Percentiles rank a stretch among this genome's conserved stretches.
These are phyloP conservation scores for Pythium sp. DNA, from an alignment of 352 stramenopile species.

Conservation along the genomic window DNA sequence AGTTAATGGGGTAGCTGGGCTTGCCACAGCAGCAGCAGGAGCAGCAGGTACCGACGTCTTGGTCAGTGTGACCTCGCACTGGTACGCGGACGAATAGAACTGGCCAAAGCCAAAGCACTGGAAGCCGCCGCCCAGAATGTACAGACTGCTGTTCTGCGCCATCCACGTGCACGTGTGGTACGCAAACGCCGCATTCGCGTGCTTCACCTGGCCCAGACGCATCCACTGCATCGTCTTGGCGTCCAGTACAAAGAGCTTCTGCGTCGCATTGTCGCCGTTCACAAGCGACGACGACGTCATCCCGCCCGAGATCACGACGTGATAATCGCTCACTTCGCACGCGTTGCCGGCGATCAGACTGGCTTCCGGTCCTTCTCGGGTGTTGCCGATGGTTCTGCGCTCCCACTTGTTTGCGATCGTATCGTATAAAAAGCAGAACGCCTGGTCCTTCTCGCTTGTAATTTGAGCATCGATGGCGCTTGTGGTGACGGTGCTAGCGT, in stretches of 20 bases:
- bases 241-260: constrained; percentile 58
- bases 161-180: constrained; percentile 59
- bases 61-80: constrained; percentile 48
- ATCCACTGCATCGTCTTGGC: constrained; percentile 45
- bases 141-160: constrained; percentile 31
- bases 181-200: constrained; percentile 47
- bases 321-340: constrained; percentile 43
- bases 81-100: constrained; percentile 66
- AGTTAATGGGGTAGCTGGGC: background rate
- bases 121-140: constrained; percentile 70
- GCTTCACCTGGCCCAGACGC: constrained; percentile 46
- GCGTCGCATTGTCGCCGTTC: constrained; percentile 36
- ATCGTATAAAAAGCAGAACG: constrained; percentile 53
- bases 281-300: constrained; percentile 38
- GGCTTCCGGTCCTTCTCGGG: constrained; percentile 26
- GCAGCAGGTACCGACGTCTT: background rate
- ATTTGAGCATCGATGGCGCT: constrained; percentile 5
- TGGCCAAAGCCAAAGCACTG: constrained; percentile 86
- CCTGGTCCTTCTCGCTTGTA: constrained; percentile 3
- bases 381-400: constrained; percentile 34
- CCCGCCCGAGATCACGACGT: constrained; percentile 63
- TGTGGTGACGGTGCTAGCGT: background rate
- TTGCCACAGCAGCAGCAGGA: background rate
- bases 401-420: constrained; percentile 39
- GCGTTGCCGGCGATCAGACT: constrained; percentile 47